Evolutionary conservation across 257 asterid genomes (phyloP).

Genomic region (Petrea volubilis): DNA sequence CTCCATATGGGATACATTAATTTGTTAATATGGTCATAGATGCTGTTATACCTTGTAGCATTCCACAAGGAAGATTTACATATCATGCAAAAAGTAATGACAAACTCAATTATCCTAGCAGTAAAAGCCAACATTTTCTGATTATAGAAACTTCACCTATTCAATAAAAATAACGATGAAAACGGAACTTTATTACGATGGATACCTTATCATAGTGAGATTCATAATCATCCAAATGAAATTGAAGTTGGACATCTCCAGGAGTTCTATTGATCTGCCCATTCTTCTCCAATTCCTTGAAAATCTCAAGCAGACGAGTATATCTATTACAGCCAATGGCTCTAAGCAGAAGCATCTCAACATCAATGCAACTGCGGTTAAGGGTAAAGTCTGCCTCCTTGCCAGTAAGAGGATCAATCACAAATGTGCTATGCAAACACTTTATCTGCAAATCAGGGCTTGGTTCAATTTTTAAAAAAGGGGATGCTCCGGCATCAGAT

Average conservation of each 20-base stretch:
- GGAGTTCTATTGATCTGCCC: constrained; percentile 69
- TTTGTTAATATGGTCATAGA: background rate
- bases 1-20: background rate
- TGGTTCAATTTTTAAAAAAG: constrained; percentile 91
- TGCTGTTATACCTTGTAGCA: constrained; percentile 9
- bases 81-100: constrained; percentile 4
- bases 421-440: constrained; percentile 87
- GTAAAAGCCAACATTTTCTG: constrained; percentile 3
- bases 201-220: constrained; percentile 51
- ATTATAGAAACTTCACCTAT: constrained; percentile 3
- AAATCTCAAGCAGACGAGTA: constrained; percentile 91
- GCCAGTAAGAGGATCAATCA: constrained; percentile 82
- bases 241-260: constrained; percentile 77
- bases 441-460: constrained; percentile 85
- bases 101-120: background rate
- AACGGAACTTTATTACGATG: background rate
- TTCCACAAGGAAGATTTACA: background rate
- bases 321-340: constrained; percentile 84
- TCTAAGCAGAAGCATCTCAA: constrained; percentile 83
- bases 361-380: constrained; percentile 78
- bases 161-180: constrained; percentile 9
- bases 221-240: constrained; percentile 48
- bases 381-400: constrained; percentile 85
- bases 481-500: constrained; percentile 64
- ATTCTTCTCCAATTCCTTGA: constrained; percentile 81